A percentile compares a stretch with the other conserved stretches of the same genome.
phyloP scores from a whole-genome alignment of 2,329 filamentous ascomycete species.

The Didymella pinodella region DNA sequence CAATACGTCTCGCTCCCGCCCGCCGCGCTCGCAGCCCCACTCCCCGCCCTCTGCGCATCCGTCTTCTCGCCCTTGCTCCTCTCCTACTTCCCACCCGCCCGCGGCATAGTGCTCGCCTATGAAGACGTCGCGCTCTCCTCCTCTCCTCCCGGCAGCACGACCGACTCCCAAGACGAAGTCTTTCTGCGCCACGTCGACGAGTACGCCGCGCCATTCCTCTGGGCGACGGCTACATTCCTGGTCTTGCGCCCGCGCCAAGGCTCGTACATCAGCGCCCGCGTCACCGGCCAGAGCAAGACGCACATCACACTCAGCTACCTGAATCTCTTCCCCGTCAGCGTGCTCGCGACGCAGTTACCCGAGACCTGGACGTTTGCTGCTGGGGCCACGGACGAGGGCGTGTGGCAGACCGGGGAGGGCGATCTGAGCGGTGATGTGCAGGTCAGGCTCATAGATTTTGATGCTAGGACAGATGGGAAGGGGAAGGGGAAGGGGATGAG shows the following conservation, averaged over 20 bases:
- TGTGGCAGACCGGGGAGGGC: slow-evolving; percentile 78
- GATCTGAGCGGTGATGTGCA: slow-evolving; percentile 53
- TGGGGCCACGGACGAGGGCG: slow-evolving; percentile 54
- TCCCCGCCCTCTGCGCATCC: slow-evolving; percentile 75
- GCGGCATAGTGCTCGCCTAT: slow-evolving; percentile 79
- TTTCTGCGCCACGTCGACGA: slow-evolving; percentile 61
- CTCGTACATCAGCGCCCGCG: slow-evolving; percentile 77
- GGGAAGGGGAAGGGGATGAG: slow-evolving; percentile 76
- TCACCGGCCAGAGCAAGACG: slow-evolving; percentile 87
- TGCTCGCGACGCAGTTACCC: slow-evolving; percentile 79
- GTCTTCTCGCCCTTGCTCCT: slow-evolving; percentile 78
- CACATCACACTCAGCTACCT: slow-evolving; percentile 90
- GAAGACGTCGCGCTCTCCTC: slow-evolving; percentile 72
- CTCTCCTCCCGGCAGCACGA: slow-evolving; percentile 49
- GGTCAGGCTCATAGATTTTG: slow-evolving; percentile 76
- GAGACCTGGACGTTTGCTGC: slow-evolving; percentile 76
- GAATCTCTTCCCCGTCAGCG: slow-evolving; percentile 89
- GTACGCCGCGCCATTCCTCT: slow-evolving; percentile 85
- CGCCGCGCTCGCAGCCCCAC: slow-evolving; percentile 71
- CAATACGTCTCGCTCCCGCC: slow-evolving; percentile 81
- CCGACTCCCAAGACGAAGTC: neutral
- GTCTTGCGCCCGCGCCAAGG: slow-evolving; percentile 80
- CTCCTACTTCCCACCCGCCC: slow-evolving; percentile 75
- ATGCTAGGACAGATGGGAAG: slow-evolving; percentile 71
- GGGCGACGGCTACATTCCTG: slow-evolving; percentile 86